Evolutionary conservation across 2,329 filamentous ascomycete species (phyloP), one percentile per base, ranked within the genome.

Genomic region (Colletotrichum siamense): DNA sequence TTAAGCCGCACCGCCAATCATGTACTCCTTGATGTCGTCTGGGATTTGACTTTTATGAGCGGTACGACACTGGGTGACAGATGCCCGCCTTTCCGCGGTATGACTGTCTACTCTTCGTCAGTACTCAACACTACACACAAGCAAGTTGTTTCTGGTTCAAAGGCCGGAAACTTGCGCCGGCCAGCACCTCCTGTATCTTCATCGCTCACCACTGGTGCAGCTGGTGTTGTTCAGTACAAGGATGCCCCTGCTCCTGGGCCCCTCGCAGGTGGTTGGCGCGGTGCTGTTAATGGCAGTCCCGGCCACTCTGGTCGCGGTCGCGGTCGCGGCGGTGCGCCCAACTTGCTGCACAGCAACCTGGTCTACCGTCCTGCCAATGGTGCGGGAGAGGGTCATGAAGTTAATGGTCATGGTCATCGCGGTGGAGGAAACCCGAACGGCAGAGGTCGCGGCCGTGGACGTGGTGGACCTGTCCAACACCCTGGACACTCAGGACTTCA

Each of bases 1-100:
- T 94, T 98, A 82, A 98, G 96, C 77, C 94, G 95, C 72, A 98
- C 96, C 34, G 91, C 96, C 24, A 94, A 95, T 72, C 94, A 94
- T 30, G 91, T 95, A 63, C 90, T 98, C 74, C 89, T 99, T 49
- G 97, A 99, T 83, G 92, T 99, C 73, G 93, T 99, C 9, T 99
- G 98, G 85, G 98, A 99, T 83, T 92, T 92, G 15, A 94, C 95
- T 1, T 99, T 99, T 85, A 99, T 99, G 96, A 98, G 96, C 82
- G 97, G 97, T 78, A 98, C 96, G 3, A 97, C 95, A 1, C 90
- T 99, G 18, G 95, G 95, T 75, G 96, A 96, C 73, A 94, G 97
- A 75, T 98, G 96, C 82, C 95, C 96, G 30, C 93, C 95, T 49
- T 99, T 99, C 92, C 93, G 96, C 44, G 97, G 97, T 69, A 96